A percentile compares a stretch with the other conserved stretches of the same genome.
phyloP scores from a whole-genome alignment of 306 rosid species.

The Medicago ruthenica region DNA sequence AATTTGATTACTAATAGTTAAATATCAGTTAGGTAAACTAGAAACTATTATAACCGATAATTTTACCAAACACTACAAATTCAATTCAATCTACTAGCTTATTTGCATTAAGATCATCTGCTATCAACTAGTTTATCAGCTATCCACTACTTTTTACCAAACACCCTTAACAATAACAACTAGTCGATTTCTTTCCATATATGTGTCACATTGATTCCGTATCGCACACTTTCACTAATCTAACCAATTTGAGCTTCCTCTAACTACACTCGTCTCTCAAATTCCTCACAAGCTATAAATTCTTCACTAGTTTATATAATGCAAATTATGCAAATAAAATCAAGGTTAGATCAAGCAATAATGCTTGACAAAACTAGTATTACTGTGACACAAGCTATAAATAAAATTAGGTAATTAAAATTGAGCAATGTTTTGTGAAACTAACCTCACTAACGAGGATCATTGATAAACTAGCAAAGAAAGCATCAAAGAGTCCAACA shows the following conservation, averaged over 20 bases:
- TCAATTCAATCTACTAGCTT: no score
- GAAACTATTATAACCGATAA: no score
- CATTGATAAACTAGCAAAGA: slow-evolving; percentile 90
- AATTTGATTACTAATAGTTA: background rate
- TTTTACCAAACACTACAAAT: no score
- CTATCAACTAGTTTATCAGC: no score
- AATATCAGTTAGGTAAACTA: background rate
- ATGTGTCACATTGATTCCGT: background rate
- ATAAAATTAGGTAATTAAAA: background rate
- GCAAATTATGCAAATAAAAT: background rate
- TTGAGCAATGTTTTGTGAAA: slow-evolving; percentile 14
- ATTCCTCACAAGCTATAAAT: slow-evolving; percentile 14
- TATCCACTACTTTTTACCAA: no score
- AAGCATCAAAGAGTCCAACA: slow-evolving; percentile 87
- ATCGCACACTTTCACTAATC: background rate
- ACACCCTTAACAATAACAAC: background rate
- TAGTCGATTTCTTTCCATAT: background rate
- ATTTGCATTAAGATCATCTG: no score
- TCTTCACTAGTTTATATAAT: background rate
- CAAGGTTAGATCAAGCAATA: slow-evolving; percentile 34
- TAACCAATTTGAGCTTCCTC: slow-evolving; percentile 16
- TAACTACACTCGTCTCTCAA: background rate
- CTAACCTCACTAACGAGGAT: slow-evolving; percentile 94
- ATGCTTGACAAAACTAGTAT: slow-evolving; percentile 12
- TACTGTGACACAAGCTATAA: background rate